phyloP scores from a whole-genome alignment of 225 moss, liverwort and hornwort species.

The Pleurozium schreberi region DNA sequence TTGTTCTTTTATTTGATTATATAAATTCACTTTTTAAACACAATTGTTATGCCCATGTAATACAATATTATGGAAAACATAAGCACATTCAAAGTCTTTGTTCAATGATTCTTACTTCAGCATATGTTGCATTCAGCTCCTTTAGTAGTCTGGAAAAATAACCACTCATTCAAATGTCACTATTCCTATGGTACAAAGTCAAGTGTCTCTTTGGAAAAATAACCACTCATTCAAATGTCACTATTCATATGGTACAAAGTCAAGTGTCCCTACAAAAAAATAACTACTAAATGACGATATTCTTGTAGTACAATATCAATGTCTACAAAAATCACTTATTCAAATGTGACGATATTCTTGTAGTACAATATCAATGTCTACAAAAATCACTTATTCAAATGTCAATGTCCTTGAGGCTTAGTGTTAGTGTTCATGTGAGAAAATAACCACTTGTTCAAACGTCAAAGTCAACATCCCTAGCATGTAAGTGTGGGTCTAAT shows the following conservation, averaged over 20 bases:
- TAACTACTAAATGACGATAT: no score
- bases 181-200: no score
- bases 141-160: constrained; percentile 1
- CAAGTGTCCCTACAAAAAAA: no score
- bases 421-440: neutral
- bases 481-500: accelerated
- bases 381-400: no score
- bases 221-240: neutral
- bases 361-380: neutral
- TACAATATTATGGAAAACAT: neutral
- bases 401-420: neutral
- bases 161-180: neutral
- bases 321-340: no score
- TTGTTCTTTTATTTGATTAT: neutral
- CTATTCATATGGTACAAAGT: no score
- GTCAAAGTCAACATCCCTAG: no score
- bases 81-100: neutral
- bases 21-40: neutral
- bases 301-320: no score
- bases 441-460: neutral
- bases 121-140: constrained; percentile 39
- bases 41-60: neutral
- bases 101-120: constrained; percentile 31
- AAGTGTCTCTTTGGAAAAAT: neutral
- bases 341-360: no score